These are phyloP conservation scores for Spatholobus suberectus DNA, from an alignment of 306 rosid species.

Conservation along the genomic window DNA sequence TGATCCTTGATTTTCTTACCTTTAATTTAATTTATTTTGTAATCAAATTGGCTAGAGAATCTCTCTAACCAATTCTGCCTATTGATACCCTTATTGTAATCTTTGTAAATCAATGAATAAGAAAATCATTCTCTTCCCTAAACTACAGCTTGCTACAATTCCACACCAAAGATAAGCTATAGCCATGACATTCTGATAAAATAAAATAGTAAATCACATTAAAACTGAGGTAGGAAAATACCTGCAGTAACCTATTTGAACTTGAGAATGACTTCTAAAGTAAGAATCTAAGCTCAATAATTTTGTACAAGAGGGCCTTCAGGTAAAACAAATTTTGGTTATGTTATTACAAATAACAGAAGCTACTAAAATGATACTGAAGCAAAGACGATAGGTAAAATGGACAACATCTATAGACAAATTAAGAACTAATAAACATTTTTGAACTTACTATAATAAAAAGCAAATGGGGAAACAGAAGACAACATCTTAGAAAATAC, in stretches of 20 bases:
- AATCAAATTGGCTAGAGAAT: too few relatives aligned
- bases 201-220: slow-evolving; percentile 26
- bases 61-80: too few relatives aligned
- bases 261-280: slow-evolving; percentile 82
- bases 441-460: background rate
- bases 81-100: too few relatives aligned
- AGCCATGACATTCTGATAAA: slow-evolving; percentile 13
- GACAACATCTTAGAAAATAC: too few relatives aligned
- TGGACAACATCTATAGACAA: slow-evolving; percentile 4
- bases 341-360: background rate
- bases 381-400: background rate
- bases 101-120: too few relatives aligned
- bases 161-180: background rate
- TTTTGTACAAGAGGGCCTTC: slow-evolving; percentile 89
- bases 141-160: too few relatives aligned
- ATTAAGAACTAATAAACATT: slow-evolving; percentile 2
- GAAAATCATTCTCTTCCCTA: too few relatives aligned
- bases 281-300: slow-evolving; percentile 82
- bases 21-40: too few relatives aligned
- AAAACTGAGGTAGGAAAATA: slow-evolving; percentile 38
- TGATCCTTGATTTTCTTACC: too few relatives aligned
- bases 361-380: slow-evolving; percentile 16
- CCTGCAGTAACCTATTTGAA: slow-evolving; percentile 94
- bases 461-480: slow-evolving; percentile 15
- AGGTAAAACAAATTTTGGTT: slow-evolving; percentile 26